Evolutionary conservation across 306 rosid genomes (phyloP), one percentile per base, ranked within the genome.

Genomic region (Cucurbita ficifolia): DNA sequence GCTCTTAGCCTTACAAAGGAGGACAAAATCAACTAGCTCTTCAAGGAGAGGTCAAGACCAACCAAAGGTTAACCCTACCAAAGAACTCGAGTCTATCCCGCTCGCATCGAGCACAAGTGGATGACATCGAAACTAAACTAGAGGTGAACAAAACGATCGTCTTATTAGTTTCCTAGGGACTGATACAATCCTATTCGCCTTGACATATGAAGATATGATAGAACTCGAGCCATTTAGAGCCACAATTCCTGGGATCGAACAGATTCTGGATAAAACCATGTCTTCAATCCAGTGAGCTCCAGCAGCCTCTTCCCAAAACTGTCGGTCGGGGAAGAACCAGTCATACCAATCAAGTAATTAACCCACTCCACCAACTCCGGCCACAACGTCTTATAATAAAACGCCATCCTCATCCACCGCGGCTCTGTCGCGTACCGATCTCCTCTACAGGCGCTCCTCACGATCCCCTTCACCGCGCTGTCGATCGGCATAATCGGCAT

Each of bases 231-330:
- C 3, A 7, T 4, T 7, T 62, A 4, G 70, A 16, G 16, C 6
- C 10, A 24, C 29, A 62, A 42, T 4, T 38, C 4, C 46, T 85
- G 85, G 42, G 73, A 60, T 33, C 63, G 77, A 62, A 82, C 48
- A 1, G 84, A 78, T 6, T 78, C 60, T 0, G 90, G 89, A 58
- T 85, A 80, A 18, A 84, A 4, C 72, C 53, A 79, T 10, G 55
- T 40, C 78, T 85, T 82, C 21, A 85, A 69, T 40, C 88, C 49
- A 43, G 81, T 35, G 19, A 77, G 14, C 51, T 89, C 68, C 45
- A 84, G 59, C 42, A 87, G 61, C 83, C 79, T 89, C 84, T 87
- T 87, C 59, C 87, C 83, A 10, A 80, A 51, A 48, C 89, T 56
- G 7, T 86, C 83, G 35, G 49, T 77, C 52, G 81, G 83, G 0